Conservation (phyloP, 78 protist species). For the slime mould (Dictyostelium discoideum) region DNA sequence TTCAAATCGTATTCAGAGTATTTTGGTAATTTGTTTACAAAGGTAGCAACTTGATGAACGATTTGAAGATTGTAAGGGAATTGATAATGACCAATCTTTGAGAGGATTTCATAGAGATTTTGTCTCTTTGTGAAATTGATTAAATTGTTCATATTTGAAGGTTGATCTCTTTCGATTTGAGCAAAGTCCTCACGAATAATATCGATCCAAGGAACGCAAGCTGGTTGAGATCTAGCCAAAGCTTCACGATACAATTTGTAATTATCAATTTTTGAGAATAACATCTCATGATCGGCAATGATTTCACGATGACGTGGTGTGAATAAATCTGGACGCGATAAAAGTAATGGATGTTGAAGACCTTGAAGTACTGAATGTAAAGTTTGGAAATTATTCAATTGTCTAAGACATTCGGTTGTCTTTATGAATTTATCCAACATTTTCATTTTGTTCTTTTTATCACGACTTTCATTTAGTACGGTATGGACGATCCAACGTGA, state of each 20-base stretch:
- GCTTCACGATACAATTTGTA: slow-evolving; percentile 37
- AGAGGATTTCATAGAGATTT: slow-evolving; percentile 48
- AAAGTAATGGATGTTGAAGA: slow-evolving; percentile 20
- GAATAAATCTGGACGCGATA: slow-evolving; percentile 26
- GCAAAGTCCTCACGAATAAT: slow-evolving; percentile 66
- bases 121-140: slow-evolving; percentile 59
- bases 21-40: slow-evolving; percentile 58
- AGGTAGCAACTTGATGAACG: slow-evolving; percentile 68
- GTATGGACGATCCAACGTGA: slow-evolving; percentile 51
- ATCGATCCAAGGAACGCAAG: slow-evolving; percentile 24
- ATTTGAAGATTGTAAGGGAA: slow-evolving; percentile 64
- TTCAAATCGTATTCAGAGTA: slow-evolving; percentile 26
- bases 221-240: background rate
- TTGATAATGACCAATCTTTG: slow-evolving; percentile 50
- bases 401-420: slow-evolving; percentile 37
- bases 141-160: slow-evolving; percentile 12
- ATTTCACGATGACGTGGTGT: slow-evolving; percentile 42
- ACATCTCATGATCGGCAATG: slow-evolving; percentile 26
- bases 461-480: background rate
- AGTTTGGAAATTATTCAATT: slow-evolving; percentile 67
- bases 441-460: slow-evolving; percentile 23
- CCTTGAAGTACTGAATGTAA: slow-evolving; percentile 65
- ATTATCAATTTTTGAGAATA: slow-evolving; percentile 40
- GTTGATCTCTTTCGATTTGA: slow-evolving; percentile 36
- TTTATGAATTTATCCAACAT: slow-evolving; percentile 57